Conservation (phyloP, 305 asterid genomes). For the Solanum aculeatissimum region DNA sequence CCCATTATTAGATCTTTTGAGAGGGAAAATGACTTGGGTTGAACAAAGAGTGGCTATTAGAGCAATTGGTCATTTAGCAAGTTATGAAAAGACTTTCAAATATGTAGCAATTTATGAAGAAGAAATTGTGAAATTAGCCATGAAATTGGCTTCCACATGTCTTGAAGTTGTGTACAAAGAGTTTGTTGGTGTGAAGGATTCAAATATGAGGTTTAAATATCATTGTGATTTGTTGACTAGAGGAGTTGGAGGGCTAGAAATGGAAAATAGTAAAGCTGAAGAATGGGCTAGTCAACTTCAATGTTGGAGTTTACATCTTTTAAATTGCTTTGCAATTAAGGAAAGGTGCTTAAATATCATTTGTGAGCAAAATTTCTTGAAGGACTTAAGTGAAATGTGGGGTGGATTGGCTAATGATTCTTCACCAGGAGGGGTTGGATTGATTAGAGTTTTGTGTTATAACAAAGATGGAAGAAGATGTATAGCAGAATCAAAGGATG, state of each 20-base stretch:
- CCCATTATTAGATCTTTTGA: slow-evolving; percentile 53
- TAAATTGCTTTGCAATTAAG: slow-evolving; percentile 67
- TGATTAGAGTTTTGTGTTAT: slow-evolving; percentile 56
- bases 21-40: slow-evolving; percentile 76
- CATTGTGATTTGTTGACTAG: slow-evolving; percentile 50
- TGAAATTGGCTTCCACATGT: slow-evolving; percentile 46
- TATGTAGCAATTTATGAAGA: slow-evolving; percentile 34
- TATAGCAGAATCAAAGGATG: slow-evolving; percentile 31
- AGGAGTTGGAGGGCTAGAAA: slow-evolving; percentile 52
- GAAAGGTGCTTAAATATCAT: slow-evolving; percentile 42
- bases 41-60: slow-evolving; percentile 85
- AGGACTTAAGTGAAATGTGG: slow-evolving; percentile 55
- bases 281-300: slow-evolving; percentile 91
- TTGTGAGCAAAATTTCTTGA: slow-evolving; percentile 36
- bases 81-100: slow-evolving; percentile 50
- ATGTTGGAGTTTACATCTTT: slow-evolving; percentile 72
- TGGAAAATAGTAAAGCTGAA: slow-evolving; percentile 62
- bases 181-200: slow-evolving; percentile 48
- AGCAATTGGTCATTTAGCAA: slow-evolving; percentile 79
- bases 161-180: slow-evolving; percentile 37
- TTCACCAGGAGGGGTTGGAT: slow-evolving; percentile 68
- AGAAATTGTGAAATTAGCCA: slow-evolving; percentile 39
- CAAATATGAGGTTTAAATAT: slow-evolving; percentile 28
- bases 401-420: slow-evolving; percentile 55
- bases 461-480: slow-evolving; percentile 43